Evolutionary conservation across 805 yeast species (phyloP).

Genomic region (Kodamaea leandrae): DNA sequence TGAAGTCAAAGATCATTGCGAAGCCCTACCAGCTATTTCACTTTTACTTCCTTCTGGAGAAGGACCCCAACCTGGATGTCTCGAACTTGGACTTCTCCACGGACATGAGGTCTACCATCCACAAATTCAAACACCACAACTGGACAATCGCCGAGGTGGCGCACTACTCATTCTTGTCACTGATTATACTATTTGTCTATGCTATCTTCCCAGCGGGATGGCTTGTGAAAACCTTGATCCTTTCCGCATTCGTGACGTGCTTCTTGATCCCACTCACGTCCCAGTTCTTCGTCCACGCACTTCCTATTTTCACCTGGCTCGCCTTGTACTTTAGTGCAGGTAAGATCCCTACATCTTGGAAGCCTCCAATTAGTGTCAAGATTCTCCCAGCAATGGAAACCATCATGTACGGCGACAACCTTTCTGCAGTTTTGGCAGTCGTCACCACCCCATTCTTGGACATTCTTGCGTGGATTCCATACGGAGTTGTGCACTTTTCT

Average conservation of each 20-base stretch:
- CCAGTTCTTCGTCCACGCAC: constrained; percentile 79
- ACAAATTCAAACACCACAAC: constrained; percentile 40
- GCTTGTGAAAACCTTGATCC: constrained; percentile 36
- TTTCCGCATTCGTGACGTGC: constrained; percentile 43
- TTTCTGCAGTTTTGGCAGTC: constrained; percentile 79
- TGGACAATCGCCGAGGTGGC: constrained; percentile 48
- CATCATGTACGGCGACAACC: constrained; percentile 85
- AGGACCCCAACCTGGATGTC: constrained; percentile 46
- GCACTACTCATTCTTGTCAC: constrained; percentile 49
- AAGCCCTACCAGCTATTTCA: constrained; percentile 45
- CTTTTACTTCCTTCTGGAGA: constrained; percentile 53
- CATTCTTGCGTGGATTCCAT: constrained; percentile 92
- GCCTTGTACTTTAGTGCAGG: constrained; percentile 76
- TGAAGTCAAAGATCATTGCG: constrained; percentile 28
- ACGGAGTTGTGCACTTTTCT: constrained; percentile 87
- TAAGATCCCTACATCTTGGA: constrained; percentile 66
- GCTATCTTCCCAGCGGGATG: constrained; percentile 55
- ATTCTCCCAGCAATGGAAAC: constrained; percentile 91
- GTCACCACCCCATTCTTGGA: constrained; percentile 64
- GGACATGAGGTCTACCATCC: constrained; percentile 41
- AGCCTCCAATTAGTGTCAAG: constrained; percentile 88
- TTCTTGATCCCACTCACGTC: constrained; percentile 69
- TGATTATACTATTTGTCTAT: constrained; percentile 58
- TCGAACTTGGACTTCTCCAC: constrained; percentile 52
- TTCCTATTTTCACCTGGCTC: constrained; percentile 86